phyloP scores from a whole-genome alignment of 2,329 filamentous ascomycete species.

The Pezicula radicicola region DNA sequence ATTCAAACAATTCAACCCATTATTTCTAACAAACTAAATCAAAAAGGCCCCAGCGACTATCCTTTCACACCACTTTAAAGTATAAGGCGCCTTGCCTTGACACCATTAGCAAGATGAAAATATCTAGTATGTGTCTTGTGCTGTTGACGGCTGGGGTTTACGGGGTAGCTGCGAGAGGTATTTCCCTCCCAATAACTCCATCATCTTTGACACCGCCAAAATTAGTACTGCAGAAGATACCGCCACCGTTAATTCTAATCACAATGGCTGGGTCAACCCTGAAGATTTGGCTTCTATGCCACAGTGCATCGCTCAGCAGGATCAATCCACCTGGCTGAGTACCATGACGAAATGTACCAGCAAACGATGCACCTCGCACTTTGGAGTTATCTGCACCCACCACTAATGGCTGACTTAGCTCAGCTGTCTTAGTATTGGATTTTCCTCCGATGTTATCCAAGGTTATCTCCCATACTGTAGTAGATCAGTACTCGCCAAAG shows the following conservation, averaged over 20 bases:
- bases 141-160: slow-evolving; percentile 1
- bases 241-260: slow-evolving; percentile 9
- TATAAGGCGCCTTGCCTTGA: no score
- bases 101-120: background rate
- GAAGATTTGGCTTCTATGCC: slow-evolving; percentile 31
- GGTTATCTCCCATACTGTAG: slow-evolving; percentile 26
- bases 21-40: no score
- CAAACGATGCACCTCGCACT: slow-evolving; percentile 25
- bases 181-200: slow-evolving; percentile 1
- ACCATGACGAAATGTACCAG: slow-evolving; percentile 21
- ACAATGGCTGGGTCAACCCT: slow-evolving; percentile 30
- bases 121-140: background rate
- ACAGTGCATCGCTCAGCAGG: slow-evolving; percentile 32
- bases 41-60: no score
- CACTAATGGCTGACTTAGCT: slow-evolving; percentile 30
- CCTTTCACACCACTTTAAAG: no score
- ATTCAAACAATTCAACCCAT: no score
- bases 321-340: slow-evolving; percentile 26
- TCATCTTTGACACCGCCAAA: slow-evolving; percentile 3
- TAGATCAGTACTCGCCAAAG: slow-evolving; percentile 17
- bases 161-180: slow-evolving; percentile 4
- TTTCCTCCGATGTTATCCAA: slow-evolving; percentile 25
- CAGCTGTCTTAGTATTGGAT: slow-evolving; percentile 25
- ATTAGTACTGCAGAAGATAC: slow-evolving; percentile 3
- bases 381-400: slow-evolving; percentile 29